A percentile compares a stretch with the other conserved stretches of the same genome.
Evolutionary conservation across 306 rosid genomes (phyloP).

Genomic region (Prunus campanulata): DNA sequence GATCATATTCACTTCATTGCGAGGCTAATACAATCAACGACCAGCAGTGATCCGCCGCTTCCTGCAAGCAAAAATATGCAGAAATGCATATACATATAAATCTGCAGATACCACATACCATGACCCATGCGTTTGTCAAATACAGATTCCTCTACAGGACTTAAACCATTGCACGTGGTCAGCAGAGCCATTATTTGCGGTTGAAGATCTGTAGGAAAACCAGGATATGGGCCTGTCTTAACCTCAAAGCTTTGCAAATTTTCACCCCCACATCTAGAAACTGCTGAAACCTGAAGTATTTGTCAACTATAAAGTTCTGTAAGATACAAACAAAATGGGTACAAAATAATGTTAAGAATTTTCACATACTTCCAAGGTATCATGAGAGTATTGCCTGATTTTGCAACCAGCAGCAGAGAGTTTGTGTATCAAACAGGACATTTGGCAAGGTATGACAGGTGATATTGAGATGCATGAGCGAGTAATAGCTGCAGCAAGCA

Average conservation of each 20-base stretch:
- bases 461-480: constrained; percentile 34
- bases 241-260: constrained; percentile 21
- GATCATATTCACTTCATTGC: not conserved
- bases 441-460: constrained; percentile 29
- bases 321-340: not conserved
- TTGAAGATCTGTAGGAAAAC: constrained; percentile 40
- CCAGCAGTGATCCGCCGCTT: not conserved
- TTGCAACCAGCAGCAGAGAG: constrained; percentile 31
- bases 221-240: constrained; percentile 32
- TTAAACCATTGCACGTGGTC: constrained; percentile 28
- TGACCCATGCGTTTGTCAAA: constrained; percentile 36
- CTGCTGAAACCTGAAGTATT: constrained; percentile 29
- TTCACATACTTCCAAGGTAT: constrained; percentile 24
- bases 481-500: constrained; percentile 39
- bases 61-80: not conserved
- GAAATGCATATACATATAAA: not conserved
- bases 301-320: not conserved
- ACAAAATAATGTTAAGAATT: not conserved
- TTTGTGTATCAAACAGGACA: constrained; percentile 24
- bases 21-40: not conserved
- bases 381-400: constrained; percentile 22
- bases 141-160: constrained; percentile 27
- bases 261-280: constrained; percentile 2
- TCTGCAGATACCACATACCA: constrained; percentile 15
- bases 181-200: constrained; percentile 36